Evolutionary conservation across 352 stramenopile genomes (phyloP), one percentile per base, ranked within the genome.

Genomic region (Globisporangium emineosum): DNA sequence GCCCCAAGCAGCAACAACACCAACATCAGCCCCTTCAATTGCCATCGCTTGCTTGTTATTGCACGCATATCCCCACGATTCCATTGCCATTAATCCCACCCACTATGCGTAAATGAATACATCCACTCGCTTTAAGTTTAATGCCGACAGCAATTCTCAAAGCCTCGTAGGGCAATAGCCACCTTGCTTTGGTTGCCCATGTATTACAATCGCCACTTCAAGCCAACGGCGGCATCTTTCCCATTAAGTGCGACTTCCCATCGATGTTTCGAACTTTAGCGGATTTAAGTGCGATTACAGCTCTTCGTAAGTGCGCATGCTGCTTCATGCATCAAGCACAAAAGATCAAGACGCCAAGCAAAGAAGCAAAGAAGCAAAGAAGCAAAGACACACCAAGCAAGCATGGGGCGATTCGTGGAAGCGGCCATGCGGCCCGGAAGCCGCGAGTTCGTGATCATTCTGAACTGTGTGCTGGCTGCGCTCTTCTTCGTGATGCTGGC

Each of bases 401-500:
- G 51, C n/a, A 81, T 81, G 76, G 73, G 57, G 33, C 51, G 49
- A 47, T 76, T 90, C 47, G 55, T 75, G 42, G 67, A 84, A 32
- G 84, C 76, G 23, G 71, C 77, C 43, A 69, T 92, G 59, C 75
- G 75, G 42, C 83, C 83, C n/a, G 83, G 81, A 27, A 92, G 83
- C 65, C 75, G 72, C 67, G 77, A 88, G 73, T 94, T 94, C 64
- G 81, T 93, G 62, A 65, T 90, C 33, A 67, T 73, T 37, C 69
- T 94, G 60, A 94, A 94, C 65, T 70, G 58, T 50, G 83, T 94
- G 63, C 70, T 94, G 23, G 68, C 74, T 17, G 62, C 87, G 54
- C 82, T 94, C 56, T 84, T 92, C 60, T 60, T 75, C 29, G 83
- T 94, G 59, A 90, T 94, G 78, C 67, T 86, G 49, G 60, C 72